Evolutionary conservation across 495 filamentous ascomycete species (phyloP).

Genomic region (Hypoxylon fragiforme): DNA sequence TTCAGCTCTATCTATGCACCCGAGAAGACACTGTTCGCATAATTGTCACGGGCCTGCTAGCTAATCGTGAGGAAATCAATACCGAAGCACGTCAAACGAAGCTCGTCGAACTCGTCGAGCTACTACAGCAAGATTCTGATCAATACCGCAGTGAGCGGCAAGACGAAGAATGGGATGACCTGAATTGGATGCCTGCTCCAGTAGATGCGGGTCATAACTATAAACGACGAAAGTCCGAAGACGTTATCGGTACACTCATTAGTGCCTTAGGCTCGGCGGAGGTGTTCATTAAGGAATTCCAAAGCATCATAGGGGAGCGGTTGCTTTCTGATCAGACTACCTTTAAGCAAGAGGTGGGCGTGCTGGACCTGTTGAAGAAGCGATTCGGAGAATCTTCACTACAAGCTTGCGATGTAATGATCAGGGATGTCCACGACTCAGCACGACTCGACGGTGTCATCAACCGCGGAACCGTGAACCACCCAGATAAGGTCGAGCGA

Average conservation of each 20-base stretch:
- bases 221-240: constrained; percentile 80
- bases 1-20: constrained; percentile 86
- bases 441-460: constrained; percentile 69
- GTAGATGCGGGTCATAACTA: constrained; percentile 92
- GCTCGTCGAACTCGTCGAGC: constrained; percentile 73
- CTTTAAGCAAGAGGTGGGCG: constrained; percentile 73
- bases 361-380: constrained; percentile 84
- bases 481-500: constrained; percentile 39
- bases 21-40: constrained; percentile 90
- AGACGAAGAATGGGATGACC: constrained; percentile 77
- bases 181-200: constrained; percentile 89
- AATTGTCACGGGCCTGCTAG: constrained; percentile 82
- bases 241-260: constrained; percentile 90
- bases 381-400: constrained; percentile 84
- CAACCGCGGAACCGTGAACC: constrained; percentile 43
- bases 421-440: constrained; percentile 90
- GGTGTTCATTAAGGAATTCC: constrained; percentile 91
- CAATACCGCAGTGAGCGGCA: constrained; percentile 48
- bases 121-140: constrained; percentile 64
- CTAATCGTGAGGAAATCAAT: constrained; percentile 62
- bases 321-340: constrained; percentile 70
- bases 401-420: constrained; percentile 95
- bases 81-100: constrained; percentile 44
- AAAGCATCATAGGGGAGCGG: constrained; percentile 78
- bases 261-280: constrained; percentile 84